Conservation (phyloP, 345 rosid genomes). For the Melaleuca quinquenervia region DNA sequence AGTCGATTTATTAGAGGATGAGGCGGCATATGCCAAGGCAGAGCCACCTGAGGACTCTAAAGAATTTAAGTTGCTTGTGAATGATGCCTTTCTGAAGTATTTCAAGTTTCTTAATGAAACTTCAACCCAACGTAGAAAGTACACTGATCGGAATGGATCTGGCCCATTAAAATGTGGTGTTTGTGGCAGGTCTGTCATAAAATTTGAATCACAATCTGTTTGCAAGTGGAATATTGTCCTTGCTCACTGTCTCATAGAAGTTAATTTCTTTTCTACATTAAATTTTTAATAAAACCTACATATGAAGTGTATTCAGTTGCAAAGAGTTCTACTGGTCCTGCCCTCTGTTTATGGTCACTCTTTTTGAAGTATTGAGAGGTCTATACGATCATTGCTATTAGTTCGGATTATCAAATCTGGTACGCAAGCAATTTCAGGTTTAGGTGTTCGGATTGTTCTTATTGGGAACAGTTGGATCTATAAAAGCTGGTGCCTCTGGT, state of each 20-base stretch:
- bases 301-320: not conserved
- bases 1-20: not conserved
- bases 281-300: not conserved
- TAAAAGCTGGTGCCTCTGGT: not conserved
- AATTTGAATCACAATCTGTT: not conserved
- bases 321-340: not conserved
- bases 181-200: constrained; percentile 36
- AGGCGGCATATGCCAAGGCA: not conserved
- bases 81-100: constrained; percentile 27
- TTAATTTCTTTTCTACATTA: not conserved
- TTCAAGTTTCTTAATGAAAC: constrained; percentile 36
- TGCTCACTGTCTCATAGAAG: not conserved
- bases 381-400: not conserved
- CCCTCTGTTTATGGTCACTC: not conserved
- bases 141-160: constrained; percentile 13
- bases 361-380: not conserved
- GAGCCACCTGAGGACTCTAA: constrained; percentile 22
- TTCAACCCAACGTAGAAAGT: constrained; percentile 21
- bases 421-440: not conserved
- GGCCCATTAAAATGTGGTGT: constrained; percentile 26
- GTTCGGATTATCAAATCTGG: not conserved
- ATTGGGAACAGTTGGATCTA: not conserved
- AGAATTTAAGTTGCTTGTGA: constrained; percentile 24
- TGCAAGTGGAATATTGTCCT: not conserved
- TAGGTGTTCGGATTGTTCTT: not conserved